Evolutionary conservation across 2,329 filamentous ascomycete genomes (phyloP), one percentile per base, ranked within the genome.

Genomic region (Aspergillus sp.): DNA sequence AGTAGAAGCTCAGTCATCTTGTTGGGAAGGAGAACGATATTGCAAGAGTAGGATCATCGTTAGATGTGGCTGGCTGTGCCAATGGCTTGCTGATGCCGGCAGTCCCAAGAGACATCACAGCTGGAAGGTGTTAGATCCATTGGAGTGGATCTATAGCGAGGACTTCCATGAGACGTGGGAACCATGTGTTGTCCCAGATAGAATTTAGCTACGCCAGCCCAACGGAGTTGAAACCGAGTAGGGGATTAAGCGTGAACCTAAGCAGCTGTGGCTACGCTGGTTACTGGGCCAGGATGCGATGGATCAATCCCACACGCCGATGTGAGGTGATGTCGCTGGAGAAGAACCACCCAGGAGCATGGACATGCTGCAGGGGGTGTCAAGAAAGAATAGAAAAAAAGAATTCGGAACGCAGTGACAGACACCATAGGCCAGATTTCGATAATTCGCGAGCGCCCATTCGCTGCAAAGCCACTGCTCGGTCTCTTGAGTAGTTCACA

Each of bases 111-210:
- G 43, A 66, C 55, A 66, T 66, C 63, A 58, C 64, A 67, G 60
- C 56, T 63, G 58, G 60, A 63, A 50, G 68, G 59, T 54, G 62
- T 55, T 57, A 57, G 58, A 58, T 55, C 55, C 45, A 58, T 65
- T 72, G 70, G 70, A 58, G 66, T 72, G 70, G 70, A 68, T 62
- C 66, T 62, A 56, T 60, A 62, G 57, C 45, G 31, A 40, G 27
- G 27, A 31, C 8, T 31, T 31, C 45, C 48, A 54, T 55, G 48
- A 55, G 55, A 61, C 57, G 58, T 56, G 58, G 54, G 56, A 62
- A 48, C 58, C 58, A 61, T 63, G 61, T 60, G 27, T n/a, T 48
- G 60, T 59, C 54, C 43, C 45, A 44, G 25, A 49, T 54, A 21
- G 37, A 44, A 56, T 53, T 55, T 56, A 52, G 47, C 39, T 57